Conservation (phyloP, 192 early-diverging fungal genomes). For the Backusella psychrophila region DNA sequence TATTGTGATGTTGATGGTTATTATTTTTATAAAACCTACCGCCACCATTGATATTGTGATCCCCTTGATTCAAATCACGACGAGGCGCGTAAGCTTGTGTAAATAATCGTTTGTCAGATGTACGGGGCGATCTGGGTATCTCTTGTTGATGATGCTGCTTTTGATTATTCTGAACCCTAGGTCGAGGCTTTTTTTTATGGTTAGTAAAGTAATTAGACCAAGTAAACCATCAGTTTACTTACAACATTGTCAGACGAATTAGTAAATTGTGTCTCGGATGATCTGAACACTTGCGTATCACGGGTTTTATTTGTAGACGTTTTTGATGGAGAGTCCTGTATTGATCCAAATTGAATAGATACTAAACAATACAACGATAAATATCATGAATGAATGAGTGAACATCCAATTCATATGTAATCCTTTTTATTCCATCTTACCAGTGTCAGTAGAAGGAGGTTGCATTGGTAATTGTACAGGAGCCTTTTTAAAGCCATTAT, state of each 20-base stretch:
- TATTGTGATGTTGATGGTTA: neutral
- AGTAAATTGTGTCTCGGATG: neutral
- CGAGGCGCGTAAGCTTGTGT: slow-evolving; percentile 28
- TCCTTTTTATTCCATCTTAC: neutral
- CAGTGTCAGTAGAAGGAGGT: slow-evolving; percentile 22
- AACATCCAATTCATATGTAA: neutral
- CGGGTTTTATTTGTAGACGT: slow-evolving; percentile 16
- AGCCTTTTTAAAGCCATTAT: slow-evolving; percentile 2
- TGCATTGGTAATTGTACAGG: slow-evolving; percentile 13
- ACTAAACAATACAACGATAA: neutral
- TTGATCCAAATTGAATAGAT: slow-evolving; percentile 23
- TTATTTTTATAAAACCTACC: neutral
- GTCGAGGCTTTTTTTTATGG: slow-evolving; percentile 1
- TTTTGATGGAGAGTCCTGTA: slow-evolving; percentile 25
- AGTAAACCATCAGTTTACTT: neutral
- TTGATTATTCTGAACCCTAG: neutral
- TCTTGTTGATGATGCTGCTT: neutral
- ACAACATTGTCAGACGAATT: slow-evolving; percentile 12
- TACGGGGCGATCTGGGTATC: slow-evolving; percentile 35
- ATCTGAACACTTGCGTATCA: neutral
- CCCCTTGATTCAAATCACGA: slow-evolving; percentile 11
- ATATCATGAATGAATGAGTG: neutral
- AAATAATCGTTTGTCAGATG: slow-evolving; percentile 29
- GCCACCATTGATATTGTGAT: neutral
- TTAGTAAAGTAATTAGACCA: neutral